Evolutionary conservation across 148 eudicot species (phyloP), one percentile per base, ranked within the genome.

Genomic region (Pouteria glomerata): DNA sequence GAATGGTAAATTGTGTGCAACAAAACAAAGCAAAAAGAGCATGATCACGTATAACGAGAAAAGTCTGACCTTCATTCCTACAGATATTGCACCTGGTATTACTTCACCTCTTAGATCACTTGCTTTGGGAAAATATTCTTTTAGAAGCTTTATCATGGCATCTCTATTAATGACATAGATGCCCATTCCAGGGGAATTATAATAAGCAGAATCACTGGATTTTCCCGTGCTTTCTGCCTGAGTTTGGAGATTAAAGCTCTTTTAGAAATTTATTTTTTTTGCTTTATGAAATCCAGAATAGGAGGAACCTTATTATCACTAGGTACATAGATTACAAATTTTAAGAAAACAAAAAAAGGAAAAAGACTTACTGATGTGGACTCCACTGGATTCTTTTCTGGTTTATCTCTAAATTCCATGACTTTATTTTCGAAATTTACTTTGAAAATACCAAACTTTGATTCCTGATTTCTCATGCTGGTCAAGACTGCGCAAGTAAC

Each of bases 81-180:
- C 75, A 65, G 92, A 86, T 64, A 92, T 77, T 70, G 96, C 90
- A 57, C 90, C 90, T 14, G 95, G 89, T 79, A 92, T 85, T 23
- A 83, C 89, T 77, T 92, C 81, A 70, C 80, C 76, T 34, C 73
- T 83, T 33, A 92, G 81, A 76, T 83, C 84, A 74, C 87, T 83
- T 59, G 87, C 90, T 59, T 56, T 72, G 1, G 95, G 90, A 47
- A 82, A 78, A 27, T 77, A 66, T 67, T 87, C 85, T 71, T 34
- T 74, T 26, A 92, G 80, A 57, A 92, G 80, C 75, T 77, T 78
- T 69, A 62, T 63, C 86, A 89, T 84, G 11, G 78, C 80, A 61
- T 81, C 80, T 80, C 82, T 89, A 71, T 71, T 85, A 10, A 92
- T 80, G 29, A 87, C 95, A 74, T 92, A 92, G 52, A 92, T 84